A percentile compares a stretch with the other conserved stretches of the same genome.
Conservation (phyloP, 441 rosid genomes). For the Mallotus japonicus region DNA sequence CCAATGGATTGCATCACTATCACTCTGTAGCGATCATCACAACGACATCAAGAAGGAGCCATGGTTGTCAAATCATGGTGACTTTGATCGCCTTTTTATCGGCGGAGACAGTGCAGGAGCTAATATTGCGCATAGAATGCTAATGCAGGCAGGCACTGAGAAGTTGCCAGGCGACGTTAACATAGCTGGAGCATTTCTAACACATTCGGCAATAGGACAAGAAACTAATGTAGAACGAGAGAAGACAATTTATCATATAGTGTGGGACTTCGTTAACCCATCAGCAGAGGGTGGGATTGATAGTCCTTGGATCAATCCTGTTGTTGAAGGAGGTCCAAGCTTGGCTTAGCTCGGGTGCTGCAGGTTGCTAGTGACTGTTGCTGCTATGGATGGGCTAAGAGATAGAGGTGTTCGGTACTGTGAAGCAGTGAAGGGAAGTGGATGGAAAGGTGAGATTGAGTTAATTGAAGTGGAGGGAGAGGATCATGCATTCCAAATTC, state of each 20-base stretch:
- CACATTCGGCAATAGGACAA: constrained; percentile 39
- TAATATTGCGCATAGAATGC: constrained; percentile 30
- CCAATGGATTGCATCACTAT: constrained; percentile 7
- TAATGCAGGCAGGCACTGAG: constrained; percentile 36
- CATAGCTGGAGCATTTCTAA: constrained; percentile 28
- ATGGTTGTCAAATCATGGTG: constrained; percentile 31
- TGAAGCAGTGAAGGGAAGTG: constrained; percentile 36
- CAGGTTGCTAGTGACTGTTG: constrained; percentile 36
- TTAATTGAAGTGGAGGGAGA: constrained; percentile 36
- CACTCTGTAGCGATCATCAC: not conserved
- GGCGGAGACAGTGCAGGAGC: constrained; percentile 51
- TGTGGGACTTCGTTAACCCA: constrained; percentile 31
- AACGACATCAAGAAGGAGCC: constrained; percentile 20
- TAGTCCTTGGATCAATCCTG: constrained; percentile 35
- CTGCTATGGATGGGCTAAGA: constrained; percentile 31
- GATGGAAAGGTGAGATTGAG: constrained; percentile 39
- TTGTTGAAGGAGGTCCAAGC: constrained; percentile 30
- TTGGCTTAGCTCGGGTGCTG: constrained; percentile 30
- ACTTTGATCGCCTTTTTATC: constrained; percentile 32
- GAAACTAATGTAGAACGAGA: constrained; percentile 21
- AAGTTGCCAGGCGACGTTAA: constrained; percentile 23
- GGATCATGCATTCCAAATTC: constrained; percentile 36
- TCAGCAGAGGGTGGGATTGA: constrained; percentile 29
- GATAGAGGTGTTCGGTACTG: constrained; percentile 34
- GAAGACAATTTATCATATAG: not conserved